Evolutionary conservation across 352 stramenopile genomes (phyloP).

Genomic region (Saprolegnia parasitica): DNA sequence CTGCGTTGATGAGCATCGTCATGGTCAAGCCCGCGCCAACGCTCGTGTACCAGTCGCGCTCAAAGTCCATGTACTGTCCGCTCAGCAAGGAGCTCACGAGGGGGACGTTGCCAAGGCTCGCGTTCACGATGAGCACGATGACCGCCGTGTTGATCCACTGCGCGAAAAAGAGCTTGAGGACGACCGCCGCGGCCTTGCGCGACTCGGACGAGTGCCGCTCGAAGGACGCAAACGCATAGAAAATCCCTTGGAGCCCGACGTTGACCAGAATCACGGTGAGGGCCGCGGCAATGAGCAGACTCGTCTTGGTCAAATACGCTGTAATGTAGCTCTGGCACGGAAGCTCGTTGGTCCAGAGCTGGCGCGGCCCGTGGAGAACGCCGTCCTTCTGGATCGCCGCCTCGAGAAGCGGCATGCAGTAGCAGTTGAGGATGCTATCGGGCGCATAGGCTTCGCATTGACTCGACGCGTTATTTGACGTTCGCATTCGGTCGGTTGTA

Average conservation of each 20-base stretch:
- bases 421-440: slow-evolving; percentile 64
- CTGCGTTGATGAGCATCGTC: slow-evolving; percentile 82
- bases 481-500: slow-evolving; percentile 34
- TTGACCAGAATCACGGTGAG: slow-evolving; percentile 74
- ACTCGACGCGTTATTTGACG: slow-evolving; percentile 32
- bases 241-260: slow-evolving; percentile 59
- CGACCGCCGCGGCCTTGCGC: slow-evolving; percentile 60
- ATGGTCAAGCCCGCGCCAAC: slow-evolving; percentile 84
- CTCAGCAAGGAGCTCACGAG: slow-evolving; percentile 30
- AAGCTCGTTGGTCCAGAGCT: slow-evolving; percentile 48
- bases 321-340: slow-evolving; percentile 64
- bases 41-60: slow-evolving; percentile 80
- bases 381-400: slow-evolving; percentile 45
- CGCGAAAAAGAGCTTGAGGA: slow-evolving; percentile 71
- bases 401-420: slow-evolving; percentile 54
- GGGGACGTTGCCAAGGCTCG: slow-evolving; percentile 42
- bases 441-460: slow-evolving; percentile 57
- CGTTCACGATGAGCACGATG: slow-evolving; percentile 77
- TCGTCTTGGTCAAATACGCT: slow-evolving; percentile 61
- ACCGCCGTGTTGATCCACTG: slow-evolving; percentile 83
- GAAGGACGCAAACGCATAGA: slow-evolving; percentile 61
- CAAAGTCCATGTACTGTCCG: slow-evolving; percentile 51
- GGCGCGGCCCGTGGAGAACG: slow-evolving; percentile 45
- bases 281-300: slow-evolving; percentile 58
- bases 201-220: slow-evolving; percentile 80